Base-by-base conservation (phyloP, 176 grass and related monocot species). In the Zoysia pacifica region DNA sequence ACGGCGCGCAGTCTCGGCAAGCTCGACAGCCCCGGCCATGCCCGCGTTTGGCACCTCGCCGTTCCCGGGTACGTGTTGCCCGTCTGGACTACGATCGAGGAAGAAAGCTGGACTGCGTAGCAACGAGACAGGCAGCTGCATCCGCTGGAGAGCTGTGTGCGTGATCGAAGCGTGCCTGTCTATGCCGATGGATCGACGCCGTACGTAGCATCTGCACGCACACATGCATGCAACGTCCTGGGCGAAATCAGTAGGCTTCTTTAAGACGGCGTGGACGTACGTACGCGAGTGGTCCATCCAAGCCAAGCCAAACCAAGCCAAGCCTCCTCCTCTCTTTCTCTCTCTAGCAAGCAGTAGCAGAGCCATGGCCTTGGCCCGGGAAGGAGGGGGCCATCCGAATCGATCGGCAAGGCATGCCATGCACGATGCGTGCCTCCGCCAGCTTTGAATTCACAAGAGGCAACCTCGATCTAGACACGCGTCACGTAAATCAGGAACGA, bases 281-380 rank as follows among this genome's bases (percentile, higher is more conserved):
- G 80, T 82, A n/a, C n/a, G n/a, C n/a, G 37, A 38, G 79, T 83
- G 63, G 72, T 76, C 81, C 20, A 42, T 7, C 14, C n/a, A n/a
- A n/a, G n/a, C n/a, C n/a, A n/a, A n/a, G n/a, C n/a, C 28, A 28
- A 28, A 0, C 28, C 28, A 28, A 28, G 28, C 28, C 28, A n/a
- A n/a, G n/a, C 28, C 28, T 28, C 28, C 28, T 28, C 28, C 28
- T 28, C 28, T 28, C 28, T 28, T 28, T 28, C 28, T 28, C 28
- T 49, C 72, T 1, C 71, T 61, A 9, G 72, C n/a, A 48, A 79
- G 62, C 62, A 28, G 28, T 28, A 28, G 28, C 28, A 28, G 28
- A 42, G 76, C 75, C 75, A 79, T 79, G 70, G 70, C 62, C 12
- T 28, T 28, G 28, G 28, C 28, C 28, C 28, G 28, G 70, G n/a